These are phyloP conservation scores for Penicillium bialowiezense DNA, from an alignment of 495 filamentous ascomycete genomes.

Conservation along the genomic window DNA sequence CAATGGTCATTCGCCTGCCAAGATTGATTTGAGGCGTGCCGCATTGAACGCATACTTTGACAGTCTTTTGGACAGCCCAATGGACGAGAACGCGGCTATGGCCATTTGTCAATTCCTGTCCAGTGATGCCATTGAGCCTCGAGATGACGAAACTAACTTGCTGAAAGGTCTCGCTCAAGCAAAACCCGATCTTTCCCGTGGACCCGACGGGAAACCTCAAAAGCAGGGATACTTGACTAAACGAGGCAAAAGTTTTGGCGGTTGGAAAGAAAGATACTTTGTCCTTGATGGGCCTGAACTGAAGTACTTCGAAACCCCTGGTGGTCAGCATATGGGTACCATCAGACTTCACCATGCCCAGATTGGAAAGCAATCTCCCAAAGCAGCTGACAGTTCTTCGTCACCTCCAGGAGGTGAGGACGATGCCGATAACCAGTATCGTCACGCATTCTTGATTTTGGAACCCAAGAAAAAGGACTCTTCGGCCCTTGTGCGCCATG, in stretches of 20 bases:
- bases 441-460: constrained; percentile 91
- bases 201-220: constrained; percentile 62
- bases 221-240: constrained; percentile 96
- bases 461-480: constrained; percentile 98
- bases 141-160: constrained; percentile 57
- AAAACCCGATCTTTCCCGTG: constrained; percentile 37
- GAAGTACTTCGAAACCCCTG: constrained; percentile 87
- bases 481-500: constrained; percentile 84
- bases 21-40: constrained; percentile 80
- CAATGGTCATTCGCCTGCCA: constrained; percentile 89
- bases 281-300: constrained; percentile 84
- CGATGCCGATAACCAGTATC: constrained; percentile 88
- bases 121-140: constrained; percentile 76
- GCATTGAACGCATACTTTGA: constrained; percentile 85
- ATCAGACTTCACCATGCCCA: constrained; percentile 89
- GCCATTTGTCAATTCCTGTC: constrained; percentile 86
- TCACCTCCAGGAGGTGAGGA: constrained; percentile 62
- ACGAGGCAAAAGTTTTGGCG: constrained; percentile 95
- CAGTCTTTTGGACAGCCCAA: constrained; percentile 71
- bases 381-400: constrained; percentile 45
- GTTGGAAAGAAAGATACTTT: constrained; percentile 98
- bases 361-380: constrained; percentile 84
- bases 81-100: constrained; percentile 77
- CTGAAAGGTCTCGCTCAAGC: constrained; percentile 46
- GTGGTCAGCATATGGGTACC: constrained; percentile 84